Evolutionary conservation across 2,329 filamentous ascomycete species (phyloP).

Genomic region (Sporothrix pseudoabietina): DNA sequence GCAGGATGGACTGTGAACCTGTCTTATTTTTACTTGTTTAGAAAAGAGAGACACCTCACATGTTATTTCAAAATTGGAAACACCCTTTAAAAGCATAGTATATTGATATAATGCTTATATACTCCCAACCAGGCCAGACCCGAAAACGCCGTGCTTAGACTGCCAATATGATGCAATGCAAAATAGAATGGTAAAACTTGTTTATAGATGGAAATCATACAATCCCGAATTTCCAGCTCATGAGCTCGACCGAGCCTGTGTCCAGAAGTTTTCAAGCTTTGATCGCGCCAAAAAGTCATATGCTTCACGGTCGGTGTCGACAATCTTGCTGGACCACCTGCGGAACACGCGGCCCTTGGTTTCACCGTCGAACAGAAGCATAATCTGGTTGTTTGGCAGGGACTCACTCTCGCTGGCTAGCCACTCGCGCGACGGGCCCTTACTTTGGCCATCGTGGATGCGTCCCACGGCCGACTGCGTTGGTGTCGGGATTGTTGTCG

Average conservation of each 20-base stretch:
- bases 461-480: conserved; percentile 18
- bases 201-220: background rate
- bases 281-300: conserved; percentile 75
- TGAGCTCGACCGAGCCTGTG: conserved; percentile 65
- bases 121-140: background rate
- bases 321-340: conserved; percentile 87
- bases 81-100: background rate
- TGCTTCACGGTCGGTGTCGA: conserved; percentile 88
- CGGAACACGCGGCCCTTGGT: conserved; percentile 77
- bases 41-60: background rate
- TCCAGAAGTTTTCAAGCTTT: conserved; percentile 97
- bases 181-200: background rate
- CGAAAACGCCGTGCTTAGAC: conserved; percentile 13
- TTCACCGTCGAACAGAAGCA: conserved; percentile 88
- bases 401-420: conserved; percentile 80
- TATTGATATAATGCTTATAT: conserved; percentile 4
- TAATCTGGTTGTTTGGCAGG: conserved; percentile 78
- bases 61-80: background rate
- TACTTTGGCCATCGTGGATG: conserved; percentile 52
- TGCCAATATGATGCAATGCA: background rate
- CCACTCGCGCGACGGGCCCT: conserved; percentile 70
- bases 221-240: background rate
- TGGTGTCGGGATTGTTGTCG: conserved; percentile 48
- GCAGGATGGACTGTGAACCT: no score
- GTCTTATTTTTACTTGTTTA: background rate